Conservation (phyloP, 225 moss, liverwort and hornwort species). For the Physcomitrellopsis africana region DNA sequence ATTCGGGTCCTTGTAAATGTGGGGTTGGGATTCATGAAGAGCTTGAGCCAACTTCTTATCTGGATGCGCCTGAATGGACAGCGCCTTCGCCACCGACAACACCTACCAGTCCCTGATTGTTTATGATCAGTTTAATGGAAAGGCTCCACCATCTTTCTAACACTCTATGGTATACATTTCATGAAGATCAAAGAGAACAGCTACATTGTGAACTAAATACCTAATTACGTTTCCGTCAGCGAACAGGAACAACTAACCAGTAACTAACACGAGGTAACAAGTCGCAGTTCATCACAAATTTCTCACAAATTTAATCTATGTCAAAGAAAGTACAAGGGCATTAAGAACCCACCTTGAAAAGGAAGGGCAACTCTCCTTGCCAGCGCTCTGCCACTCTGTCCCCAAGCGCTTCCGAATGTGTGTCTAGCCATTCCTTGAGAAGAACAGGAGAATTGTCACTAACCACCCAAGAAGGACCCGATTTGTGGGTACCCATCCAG, state of each 20-base stretch:
- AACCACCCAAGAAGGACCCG: conserved; percentile 68
- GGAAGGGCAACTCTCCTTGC: conserved; percentile 91
- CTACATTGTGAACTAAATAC: too few relatives aligned
- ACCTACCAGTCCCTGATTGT: conserved; percentile 53
- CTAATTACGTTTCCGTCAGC: too few relatives aligned
- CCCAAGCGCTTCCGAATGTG: conserved; percentile 74
- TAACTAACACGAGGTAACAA: too few relatives aligned
- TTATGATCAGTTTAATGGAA: conserved; percentile 34
- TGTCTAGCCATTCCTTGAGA: conserved; percentile 74
- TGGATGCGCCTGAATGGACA: conserved; percentile 97
- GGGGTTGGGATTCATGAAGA: conserved; percentile 56
- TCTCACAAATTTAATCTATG: background rate
- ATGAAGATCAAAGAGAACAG: too few relatives aligned
- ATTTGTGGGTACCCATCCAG: conserved; percentile 97
- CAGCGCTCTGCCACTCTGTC: conserved; percentile 68
- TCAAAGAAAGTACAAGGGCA: background rate
- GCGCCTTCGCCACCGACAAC: conserved; percentile 89
- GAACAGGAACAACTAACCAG: too few relatives aligned
- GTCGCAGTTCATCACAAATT: too few relatives aligned
- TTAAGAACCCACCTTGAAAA: conserved; percentile 71
- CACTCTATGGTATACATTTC: too few relatives aligned
- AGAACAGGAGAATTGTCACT: conserved; percentile 39
- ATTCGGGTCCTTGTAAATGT: conserved; percentile 93
- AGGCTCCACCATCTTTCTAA: background rate
- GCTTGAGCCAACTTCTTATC: conserved; percentile 72